Base-by-base conservation (phyloP, 345 rosid genomes). In the Salix arbutifolia region DNA sequence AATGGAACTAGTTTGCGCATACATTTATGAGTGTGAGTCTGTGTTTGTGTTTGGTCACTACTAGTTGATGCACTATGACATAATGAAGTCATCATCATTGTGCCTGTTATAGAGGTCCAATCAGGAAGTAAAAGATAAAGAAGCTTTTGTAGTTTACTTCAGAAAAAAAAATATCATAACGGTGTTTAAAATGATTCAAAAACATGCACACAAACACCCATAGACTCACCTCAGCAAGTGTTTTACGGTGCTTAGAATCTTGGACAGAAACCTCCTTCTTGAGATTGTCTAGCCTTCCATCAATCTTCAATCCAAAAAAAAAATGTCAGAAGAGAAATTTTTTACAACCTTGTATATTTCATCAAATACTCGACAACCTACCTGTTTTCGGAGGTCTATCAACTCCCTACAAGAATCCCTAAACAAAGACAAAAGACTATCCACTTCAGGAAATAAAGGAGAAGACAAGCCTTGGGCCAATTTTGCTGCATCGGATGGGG, bases 361-460 rank as follows among this genome's bases (percentile, higher is more conserved):
- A 46, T 65, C 14, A 12, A 19, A 52, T 17, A 79, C 65, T 48
- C 58, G 35, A 74, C 48, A 44, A 38, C 72, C 73, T 68, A 92
- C 98, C 93, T 96, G 98, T 72, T 87, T 92, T 17, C 93, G 86
- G 44, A 96, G 97, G 85, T 94, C 98, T 61, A 92, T 87, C 81
- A 96, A 85, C 91, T 96, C 99, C 81, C 77, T 87, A 68, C 90
- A 91, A 60, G 99, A 92, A 88, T 92, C 97, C 86, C 88, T 89
- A 83, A 94, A 96, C 71, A 96, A 87, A 66, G 90, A 86, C 84
- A 91, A 82, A 37, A 96, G 94, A 80, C 90, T 80, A 84, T 96
- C 97, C 38, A 96, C 98, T 89, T 94, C 97, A 18, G 98, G 99
- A 80, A 96, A 96, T 78, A 88, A 86, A 76, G 97, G 98, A 79